Evolutionary conservation across 2,329 filamentous ascomycete genomes (phyloP).

Genomic region (Sporothrix curviconia): DNA sequence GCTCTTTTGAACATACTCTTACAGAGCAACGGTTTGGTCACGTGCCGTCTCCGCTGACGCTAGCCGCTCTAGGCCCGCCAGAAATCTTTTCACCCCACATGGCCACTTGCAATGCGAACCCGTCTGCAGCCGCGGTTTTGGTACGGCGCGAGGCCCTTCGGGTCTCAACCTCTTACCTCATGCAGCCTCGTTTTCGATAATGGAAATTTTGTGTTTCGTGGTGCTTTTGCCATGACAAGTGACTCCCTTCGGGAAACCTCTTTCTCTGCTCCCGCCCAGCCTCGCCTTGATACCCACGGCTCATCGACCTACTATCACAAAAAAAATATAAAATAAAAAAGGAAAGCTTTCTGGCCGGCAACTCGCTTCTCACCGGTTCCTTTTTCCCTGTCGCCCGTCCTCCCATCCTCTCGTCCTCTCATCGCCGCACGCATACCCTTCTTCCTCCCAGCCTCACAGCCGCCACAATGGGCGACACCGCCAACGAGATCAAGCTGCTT

Average conservation of each 20-base stretch:
- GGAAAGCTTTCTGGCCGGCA: no score
- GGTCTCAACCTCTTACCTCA: constrained; percentile 5
- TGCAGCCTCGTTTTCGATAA: constrained; percentile 5
- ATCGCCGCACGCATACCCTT: not conserved
- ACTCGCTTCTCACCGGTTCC: not conserved
- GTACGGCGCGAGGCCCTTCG: not conserved
- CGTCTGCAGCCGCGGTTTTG: not conserved
- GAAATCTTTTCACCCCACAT: constrained; percentile 6
- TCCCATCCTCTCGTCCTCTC: not conserved
- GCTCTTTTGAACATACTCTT: not conserved
- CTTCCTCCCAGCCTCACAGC: not conserved
- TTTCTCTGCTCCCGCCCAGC: not conserved
- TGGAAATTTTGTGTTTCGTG: not conserved
- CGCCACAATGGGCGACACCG: constrained; percentile 17
- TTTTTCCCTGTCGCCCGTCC: no score
- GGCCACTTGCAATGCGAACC: constrained; percentile 4
- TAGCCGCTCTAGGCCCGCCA: not conserved
- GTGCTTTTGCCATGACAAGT: not conserved
- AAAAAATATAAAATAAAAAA: no score
- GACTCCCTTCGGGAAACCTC: not conserved
- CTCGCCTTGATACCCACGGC: no score
- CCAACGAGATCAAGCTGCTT: constrained; percentile 36
- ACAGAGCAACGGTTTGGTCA: not conserved
- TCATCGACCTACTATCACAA: no score
- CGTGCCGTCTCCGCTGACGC: not conserved